Evolutionary conservation across 2,329 filamentous ascomycete species (phyloP).

Genomic region (Aureobasidium uvarum): DNA sequence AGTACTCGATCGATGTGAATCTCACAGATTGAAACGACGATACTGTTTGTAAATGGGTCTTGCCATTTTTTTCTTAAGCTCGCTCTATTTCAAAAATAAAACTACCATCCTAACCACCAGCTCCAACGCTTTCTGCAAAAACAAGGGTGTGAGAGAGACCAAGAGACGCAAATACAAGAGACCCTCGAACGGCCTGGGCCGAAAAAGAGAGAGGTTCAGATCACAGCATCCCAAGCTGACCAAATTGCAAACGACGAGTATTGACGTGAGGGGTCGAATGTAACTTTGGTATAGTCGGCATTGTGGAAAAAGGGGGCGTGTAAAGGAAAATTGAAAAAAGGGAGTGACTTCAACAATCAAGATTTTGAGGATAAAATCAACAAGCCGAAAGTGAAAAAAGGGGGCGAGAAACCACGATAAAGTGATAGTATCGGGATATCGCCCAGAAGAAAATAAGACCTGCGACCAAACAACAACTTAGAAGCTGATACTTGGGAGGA

Average conservation of each 20-base stretch:
- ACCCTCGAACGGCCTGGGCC: background rate
- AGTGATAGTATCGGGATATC: background rate
- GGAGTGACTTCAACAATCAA: slow-evolving; percentile 15
- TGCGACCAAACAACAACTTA: slow-evolving; percentile 1
- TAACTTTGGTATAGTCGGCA: background rate
- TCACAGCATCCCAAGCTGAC: background rate
- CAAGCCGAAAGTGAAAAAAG: slow-evolving; percentile 10
- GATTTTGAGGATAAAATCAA: slow-evolving; percentile 9
- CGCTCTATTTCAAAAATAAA: slow-evolving; percentile 13
- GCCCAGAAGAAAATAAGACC: background rate
- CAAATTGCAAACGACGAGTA: background rate
- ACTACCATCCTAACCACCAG: slow-evolving; percentile 19
- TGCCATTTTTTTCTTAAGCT: background rate
- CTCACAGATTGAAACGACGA: background rate
- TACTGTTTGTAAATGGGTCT: background rate
- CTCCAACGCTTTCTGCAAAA: slow-evolving; percentile 23
- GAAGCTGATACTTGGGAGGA: background rate
- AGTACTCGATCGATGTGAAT: background rate
- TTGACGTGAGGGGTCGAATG: slow-evolving; percentile 2
- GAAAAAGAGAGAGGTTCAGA: background rate
- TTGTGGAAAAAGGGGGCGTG: background rate
- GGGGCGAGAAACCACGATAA: slow-evolving; percentile 6
- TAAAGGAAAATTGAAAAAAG: slow-evolving; percentile 1
- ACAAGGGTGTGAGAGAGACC: background rate
- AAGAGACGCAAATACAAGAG: background rate